Evolutionary conservation across 1,284 basidiomycete species (phyloP).

Genomic region (Trichosporon inkin): DNA sequence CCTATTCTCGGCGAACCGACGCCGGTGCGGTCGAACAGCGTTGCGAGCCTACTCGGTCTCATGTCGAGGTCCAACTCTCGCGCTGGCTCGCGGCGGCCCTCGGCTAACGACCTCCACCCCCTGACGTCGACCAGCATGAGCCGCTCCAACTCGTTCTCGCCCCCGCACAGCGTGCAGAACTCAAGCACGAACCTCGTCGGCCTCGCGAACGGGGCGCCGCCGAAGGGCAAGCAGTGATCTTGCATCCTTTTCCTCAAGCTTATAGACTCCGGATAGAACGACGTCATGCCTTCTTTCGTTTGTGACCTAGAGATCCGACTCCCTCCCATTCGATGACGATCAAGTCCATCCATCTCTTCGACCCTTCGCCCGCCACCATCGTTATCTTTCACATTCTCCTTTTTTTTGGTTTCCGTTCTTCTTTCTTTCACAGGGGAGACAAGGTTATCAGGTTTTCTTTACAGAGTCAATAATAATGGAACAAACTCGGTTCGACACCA

Average conservation of each 20-base stretch:
- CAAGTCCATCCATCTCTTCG: background rate
- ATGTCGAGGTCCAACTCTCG: slow-evolving; percentile 6
- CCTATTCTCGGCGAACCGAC: slow-evolving; percentile 47
- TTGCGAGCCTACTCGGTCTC: background rate
- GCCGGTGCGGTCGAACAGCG: background rate
- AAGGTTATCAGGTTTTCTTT: background rate
- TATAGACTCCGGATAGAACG: background rate
- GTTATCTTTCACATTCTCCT: background rate
- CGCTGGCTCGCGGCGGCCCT: background rate
- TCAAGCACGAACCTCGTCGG: slow-evolving; percentile 4
- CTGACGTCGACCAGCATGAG: slow-evolving; percentile 3
- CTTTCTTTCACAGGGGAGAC: background rate
- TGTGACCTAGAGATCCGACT: background rate
- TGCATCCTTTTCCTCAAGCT: background rate
- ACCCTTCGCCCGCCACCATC: background rate
- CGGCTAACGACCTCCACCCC: slow-evolving; percentile 2
- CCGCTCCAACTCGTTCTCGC: slow-evolving; percentile 2
- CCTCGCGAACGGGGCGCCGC: background rate
- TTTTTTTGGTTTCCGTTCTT: background rate
- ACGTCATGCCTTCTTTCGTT: too few species aligned
- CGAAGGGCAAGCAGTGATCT: slow-evolving; percentile 1
- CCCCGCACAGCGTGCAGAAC: background rate
- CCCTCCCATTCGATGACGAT: background rate
- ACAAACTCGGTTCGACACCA: background rate
- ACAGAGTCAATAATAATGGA: background rate